Base-by-base conservation (phyloP, 805 yeast species). In the Kodamaea neixiangensis region DNA sequence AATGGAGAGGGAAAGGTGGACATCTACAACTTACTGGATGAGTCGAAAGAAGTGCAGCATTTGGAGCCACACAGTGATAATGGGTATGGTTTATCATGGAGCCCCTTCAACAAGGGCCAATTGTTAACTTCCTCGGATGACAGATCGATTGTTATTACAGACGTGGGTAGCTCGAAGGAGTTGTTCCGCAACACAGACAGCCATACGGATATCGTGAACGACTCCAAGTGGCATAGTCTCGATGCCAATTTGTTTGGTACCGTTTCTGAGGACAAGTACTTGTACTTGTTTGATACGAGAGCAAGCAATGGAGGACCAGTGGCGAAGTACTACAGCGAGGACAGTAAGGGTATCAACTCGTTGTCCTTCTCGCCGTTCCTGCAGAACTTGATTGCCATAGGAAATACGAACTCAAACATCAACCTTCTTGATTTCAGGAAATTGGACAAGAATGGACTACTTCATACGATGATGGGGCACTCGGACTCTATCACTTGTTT, bases 391-490 rank as follows among this genome's bases (percentile, higher is more conserved):
- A 64, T 84, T 38, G 90, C 90, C 0, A 76, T 86, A 3, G 94
- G 92, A 5, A 83, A 87, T 48, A 79, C 83, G 34, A 87, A 86
- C 61, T 77, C 87, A 6, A 82, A 83, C 53, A 78, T 87, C 35
- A 81, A 80, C 49, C 64, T 88, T n/a, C 78, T 84, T 53, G 94
- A 88, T 61, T 59, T 81, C 33, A 75, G 94, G 60, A 73, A 73
- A 41, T 59, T 80, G 40, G 40, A 59, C 29, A 35, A 44, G 3
- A 46, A 48, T 18, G 69, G 72, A 3, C 70, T 76, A 19, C 72
- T 88, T 9, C 94, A 88, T 63, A 77, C 86, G 3, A 85, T 88
- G 83, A 76, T 85, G 80, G 94, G 94, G 1, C 97, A 90, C 59
- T 82, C 86, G 3, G 89, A 80, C 29, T 69, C 87, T 1, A 81